Evolutionary conservation across 176 grass and related monocot species (phyloP).

Genomic region (Guadua angustifolia): DNA sequence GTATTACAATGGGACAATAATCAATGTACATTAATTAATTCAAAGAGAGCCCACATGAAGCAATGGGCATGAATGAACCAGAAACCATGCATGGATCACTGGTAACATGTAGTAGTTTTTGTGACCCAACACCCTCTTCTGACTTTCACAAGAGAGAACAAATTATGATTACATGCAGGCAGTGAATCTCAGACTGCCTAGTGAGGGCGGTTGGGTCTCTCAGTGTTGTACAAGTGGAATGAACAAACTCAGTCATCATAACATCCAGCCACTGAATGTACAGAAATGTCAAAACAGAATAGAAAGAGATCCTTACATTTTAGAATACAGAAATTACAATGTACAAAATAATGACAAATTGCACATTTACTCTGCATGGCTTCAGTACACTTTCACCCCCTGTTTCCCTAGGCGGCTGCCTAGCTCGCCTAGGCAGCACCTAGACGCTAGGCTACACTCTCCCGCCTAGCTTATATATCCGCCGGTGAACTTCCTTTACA

Average conservation of each 20-base stretch:
- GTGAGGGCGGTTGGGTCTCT: background rate
- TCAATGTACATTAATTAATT: background rate
- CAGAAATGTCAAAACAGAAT: slow-evolving; percentile 33
- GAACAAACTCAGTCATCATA: slow-evolving; percentile 42
- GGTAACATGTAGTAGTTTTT: background rate
- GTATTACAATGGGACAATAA: background rate
- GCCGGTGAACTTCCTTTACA: slow-evolving; percentile 64
- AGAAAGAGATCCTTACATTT: slow-evolving; percentile 44
- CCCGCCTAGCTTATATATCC: too few relatives aligned
- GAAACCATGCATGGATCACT: background rate
- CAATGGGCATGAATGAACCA: background rate
- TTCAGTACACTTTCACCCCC: slow-evolving; percentile 50
- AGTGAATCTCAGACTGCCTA: background rate
- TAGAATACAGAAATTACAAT: slow-evolving; percentile 58
- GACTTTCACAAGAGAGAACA: slow-evolving; percentile 18
- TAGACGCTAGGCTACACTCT: too few relatives aligned
- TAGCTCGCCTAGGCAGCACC: too few relatives aligned
- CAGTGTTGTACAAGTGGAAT: background rate
- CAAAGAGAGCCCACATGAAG: background rate
- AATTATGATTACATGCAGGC: slow-evolving; percentile 10
- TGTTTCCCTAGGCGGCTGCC: too few relatives aligned
- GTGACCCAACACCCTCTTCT: background rate
- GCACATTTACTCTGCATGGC: slow-evolving; percentile 40
- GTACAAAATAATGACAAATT: slow-evolving; percentile 55
- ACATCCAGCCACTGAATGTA: slow-evolving; percentile 21